Base-by-base conservation (phyloP, 345 rosid species). In the Citrus reticulata region DNA sequence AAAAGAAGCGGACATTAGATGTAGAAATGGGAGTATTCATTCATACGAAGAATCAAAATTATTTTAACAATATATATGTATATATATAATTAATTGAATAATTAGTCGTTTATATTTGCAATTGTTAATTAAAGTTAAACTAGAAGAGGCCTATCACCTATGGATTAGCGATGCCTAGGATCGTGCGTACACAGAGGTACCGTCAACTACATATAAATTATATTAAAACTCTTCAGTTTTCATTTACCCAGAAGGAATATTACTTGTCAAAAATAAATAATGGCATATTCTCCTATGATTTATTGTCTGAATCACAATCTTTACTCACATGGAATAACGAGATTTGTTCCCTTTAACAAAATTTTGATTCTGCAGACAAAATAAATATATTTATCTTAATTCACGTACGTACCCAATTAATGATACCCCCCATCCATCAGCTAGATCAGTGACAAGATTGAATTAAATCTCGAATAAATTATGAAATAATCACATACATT, bases 131-230 rank as follows among this genome's bases (percentile, higher is more conserved):
- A 46, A 46, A 46, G 51, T 13, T 46, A 46, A 46, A 46, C 51
- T 46, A 37, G 39, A 65, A 9, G 10, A 75, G 67, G 42, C 73
- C 80, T 19, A 51, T 71, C 42, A 71, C 62, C 62, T 83, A 69
- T 84, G 89, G 89, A 86, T 87, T 68, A 80, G 79, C 73, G 70
- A 67, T 80, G 86, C 86, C 84, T 88, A 55, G 91, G 86, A 89
- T 89, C 88, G 73, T 83, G 86, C 83, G 73, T 79, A 39, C 54
- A 7, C 77, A 62, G 57, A 61, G 75, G 58, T 30, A 71, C 64
- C 75, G 54, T 73, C 77, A 62, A 72, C 77, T 39, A 17, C 55
- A 68, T 40, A 51, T 34, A 11, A 7, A 39, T 27, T 62, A 66
- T 49, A 20, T 51, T 5, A 5, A 14, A 22, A 19, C 9, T 1